A percentile compares a stretch with the other conserved stretches of the same genome.
phyloP scores from a whole-genome alignment of 1,284 basidiomycete genomes.

The Phaffia rhodozyma region DNA sequence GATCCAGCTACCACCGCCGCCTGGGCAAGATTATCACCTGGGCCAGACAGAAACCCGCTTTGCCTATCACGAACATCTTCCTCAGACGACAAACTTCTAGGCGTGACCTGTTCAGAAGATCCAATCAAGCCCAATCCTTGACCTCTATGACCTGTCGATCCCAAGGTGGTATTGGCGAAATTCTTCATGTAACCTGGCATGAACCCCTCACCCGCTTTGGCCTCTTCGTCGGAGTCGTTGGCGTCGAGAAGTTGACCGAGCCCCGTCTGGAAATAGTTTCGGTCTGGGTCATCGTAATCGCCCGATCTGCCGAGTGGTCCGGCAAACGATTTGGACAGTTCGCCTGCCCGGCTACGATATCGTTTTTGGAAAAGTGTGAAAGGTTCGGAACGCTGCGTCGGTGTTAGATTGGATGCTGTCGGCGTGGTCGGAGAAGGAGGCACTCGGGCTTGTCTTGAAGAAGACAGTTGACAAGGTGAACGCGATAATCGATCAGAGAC shows the following conservation, averaged over 20 bases:
- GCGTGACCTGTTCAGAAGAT: constrained; percentile 1
- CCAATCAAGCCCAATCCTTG: background rate
- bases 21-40: background rate
- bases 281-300: constrained; percentile 16
- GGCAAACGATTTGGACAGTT: no score
- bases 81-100: constrained; percentile 1
- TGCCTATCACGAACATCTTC: background rate
- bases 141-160: background rate
- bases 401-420: no score
- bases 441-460: no score
- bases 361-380: no score
- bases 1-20: background rate
- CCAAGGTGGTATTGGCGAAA: background rate
- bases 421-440: no score
- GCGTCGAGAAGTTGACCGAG: constrained; percentile 3
- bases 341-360: no score
- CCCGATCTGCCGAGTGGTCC: background rate
- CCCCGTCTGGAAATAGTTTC: constrained; percentile 14
- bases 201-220: background rate
- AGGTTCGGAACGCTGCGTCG: no score
- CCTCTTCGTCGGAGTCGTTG: constrained; percentile 12
- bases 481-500: no score
- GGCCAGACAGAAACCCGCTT: no score
- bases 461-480: no score
- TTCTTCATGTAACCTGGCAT: constrained; percentile 13